A percentile compares a stretch with the other conserved stretches of the same genome.
phyloP scores from a whole-genome alignment of 129 eudicot species.

The Saussurea involucrata region DNA sequence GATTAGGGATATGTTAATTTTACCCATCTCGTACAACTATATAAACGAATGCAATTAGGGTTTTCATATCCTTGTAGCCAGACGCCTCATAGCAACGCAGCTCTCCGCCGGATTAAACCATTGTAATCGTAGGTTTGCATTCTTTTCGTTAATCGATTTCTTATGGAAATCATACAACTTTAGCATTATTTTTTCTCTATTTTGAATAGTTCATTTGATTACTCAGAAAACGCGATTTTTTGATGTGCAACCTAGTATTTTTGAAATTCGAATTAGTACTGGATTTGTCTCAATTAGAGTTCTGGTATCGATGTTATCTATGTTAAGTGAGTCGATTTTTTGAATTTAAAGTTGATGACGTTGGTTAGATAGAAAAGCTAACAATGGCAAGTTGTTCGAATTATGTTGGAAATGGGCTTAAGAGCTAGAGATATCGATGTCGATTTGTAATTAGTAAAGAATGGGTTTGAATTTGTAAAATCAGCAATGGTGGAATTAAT shows the following conservation, averaged over 20 bases:
- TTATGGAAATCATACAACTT: neutral
- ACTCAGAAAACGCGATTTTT: neutral
- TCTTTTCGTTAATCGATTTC: neutral
- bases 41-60: slow-evolving; percentile 28
- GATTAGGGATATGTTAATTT: neutral
- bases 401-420: neutral
- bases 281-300: neutral
- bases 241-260: neutral
- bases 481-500: neutral
- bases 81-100: slow-evolving; percentile 19
- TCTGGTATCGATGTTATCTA: no score
- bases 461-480: neutral
- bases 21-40: neutral
- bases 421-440: neutral
- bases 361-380: neutral
- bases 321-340: neutral
- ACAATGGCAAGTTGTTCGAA: neutral
- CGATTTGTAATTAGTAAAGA: neutral
- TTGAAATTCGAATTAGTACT: neutral
- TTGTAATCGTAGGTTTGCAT: slow-evolving; percentile 11
- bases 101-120: slow-evolving; percentile 16
- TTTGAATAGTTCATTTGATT: neutral
- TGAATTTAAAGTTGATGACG: neutral
- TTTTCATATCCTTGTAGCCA: slow-evolving; percentile 19
- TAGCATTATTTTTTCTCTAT: neutral